Evolutionary conservation across 306 rosid species (phyloP).

Genomic region (Herpetospermum pedunculosum): DNA sequence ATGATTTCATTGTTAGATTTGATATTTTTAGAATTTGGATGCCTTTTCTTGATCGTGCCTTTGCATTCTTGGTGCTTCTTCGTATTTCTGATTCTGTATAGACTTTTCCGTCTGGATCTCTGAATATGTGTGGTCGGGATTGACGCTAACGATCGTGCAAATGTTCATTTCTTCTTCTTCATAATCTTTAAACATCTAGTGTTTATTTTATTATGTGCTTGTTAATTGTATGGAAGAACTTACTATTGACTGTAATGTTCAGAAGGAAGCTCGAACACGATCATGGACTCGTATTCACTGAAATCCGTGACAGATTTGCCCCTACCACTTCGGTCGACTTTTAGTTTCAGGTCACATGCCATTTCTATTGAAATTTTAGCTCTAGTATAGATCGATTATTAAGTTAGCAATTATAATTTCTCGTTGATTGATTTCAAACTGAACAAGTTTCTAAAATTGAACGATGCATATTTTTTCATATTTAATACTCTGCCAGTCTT

Average conservation of each 20-base stretch:
- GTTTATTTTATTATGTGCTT: not conserved
- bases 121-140: not conserved
- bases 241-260: not conserved
- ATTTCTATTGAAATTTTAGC: not conserved
- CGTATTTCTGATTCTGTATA: not conserved
- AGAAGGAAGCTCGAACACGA: no score
- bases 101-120: not conserved
- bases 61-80: not conserved
- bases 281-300: conserved; percentile 69
- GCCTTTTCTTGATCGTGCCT: not conserved
- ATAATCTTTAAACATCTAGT: not conserved
- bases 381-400: not conserved
- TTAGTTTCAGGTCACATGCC: conserved; percentile 65
- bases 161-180: not conserved
- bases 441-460: not conserved
- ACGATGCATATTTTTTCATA: not conserved
- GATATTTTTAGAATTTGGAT: not conserved
- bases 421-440: not conserved
- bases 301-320: conserved; percentile 83
- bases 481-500: not conserved
- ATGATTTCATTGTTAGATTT: not conserved
- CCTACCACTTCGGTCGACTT: conserved; percentile 48
- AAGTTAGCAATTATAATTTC: not conserved
- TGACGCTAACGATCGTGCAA: not conserved
- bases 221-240: not conserved